These are phyloP conservation scores for Saxophila tyrrhenica DNA, from an alignment of 495 filamentous ascomycete genomes.

Conservation along the genomic window DNA sequence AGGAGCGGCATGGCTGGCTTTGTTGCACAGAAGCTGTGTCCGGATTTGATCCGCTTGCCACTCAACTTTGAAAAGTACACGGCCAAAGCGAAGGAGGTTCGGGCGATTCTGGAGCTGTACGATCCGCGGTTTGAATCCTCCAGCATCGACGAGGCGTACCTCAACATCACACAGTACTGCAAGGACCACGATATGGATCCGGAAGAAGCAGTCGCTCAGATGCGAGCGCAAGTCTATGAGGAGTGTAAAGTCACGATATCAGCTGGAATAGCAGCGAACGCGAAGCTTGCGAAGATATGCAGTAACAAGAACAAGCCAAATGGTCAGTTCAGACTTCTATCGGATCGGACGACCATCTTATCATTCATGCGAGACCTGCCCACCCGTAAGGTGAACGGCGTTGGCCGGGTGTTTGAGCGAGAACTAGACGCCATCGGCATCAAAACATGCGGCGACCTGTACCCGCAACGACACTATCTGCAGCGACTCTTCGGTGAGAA, in stretches of 20 bases:
- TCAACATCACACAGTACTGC: constrained; percentile 91
- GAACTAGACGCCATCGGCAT: constrained; percentile 81
- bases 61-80: constrained; percentile 85
- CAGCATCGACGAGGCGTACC: constrained; percentile 90
- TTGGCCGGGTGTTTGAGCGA: constrained; percentile 87
- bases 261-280: constrained; percentile 87
- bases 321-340: constrained; percentile 70
- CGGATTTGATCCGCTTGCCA: constrained; percentile 69
- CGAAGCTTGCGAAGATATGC: constrained; percentile 85
- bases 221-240: constrained; percentile 66
- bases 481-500: constrained; percentile 80
- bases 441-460: constrained; percentile 84
- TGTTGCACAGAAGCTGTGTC: constrained; percentile 89
- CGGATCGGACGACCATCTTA: constrained; percentile 61
- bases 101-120: constrained; percentile 70
- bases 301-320: constrained; percentile 96
- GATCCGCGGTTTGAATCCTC: constrained; percentile 86
- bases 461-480: constrained; percentile 58
- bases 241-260: constrained; percentile 79
- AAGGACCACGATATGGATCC: constrained; percentile 52
- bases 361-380: constrained; percentile 74
- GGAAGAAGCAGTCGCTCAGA: constrained; percentile 59
- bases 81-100: constrained; percentile 79
- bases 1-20: constrained; percentile 93
- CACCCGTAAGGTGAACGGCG: constrained; percentile 81